Percentiles rank a stretch among this genome's conserved stretches.
phyloP scores from a whole-genome alignment of 1,139 yeast genomes.

The Saccharomyces hybrid region DNA sequence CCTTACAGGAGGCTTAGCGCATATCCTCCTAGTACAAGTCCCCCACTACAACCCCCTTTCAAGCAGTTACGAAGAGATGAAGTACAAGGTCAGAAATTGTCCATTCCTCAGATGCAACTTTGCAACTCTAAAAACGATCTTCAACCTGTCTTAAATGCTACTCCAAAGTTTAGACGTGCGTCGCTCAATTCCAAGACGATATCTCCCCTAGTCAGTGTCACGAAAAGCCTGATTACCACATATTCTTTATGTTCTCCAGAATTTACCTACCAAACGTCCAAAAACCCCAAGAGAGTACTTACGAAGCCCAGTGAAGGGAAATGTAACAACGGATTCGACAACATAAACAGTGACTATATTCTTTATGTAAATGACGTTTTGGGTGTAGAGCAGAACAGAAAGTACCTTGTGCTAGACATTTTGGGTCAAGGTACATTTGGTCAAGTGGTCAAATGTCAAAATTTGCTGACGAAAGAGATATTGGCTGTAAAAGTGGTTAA shows the following conservation, averaged over 20 bases:
- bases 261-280: conserved; percentile 74
- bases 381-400: conserved; percentile 80
- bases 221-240: conserved; percentile 69
- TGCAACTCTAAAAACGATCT: conserved; percentile 39
- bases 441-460: conserved; percentile 96
- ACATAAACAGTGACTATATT: conserved; percentile 83
- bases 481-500: conserved; percentile 94
- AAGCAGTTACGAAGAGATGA: conserved; percentile 20
- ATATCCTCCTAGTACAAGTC: conserved; percentile 21
- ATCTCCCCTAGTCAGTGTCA: conserved; percentile 77
- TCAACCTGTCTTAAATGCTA: conserved; percentile 52
- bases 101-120: conserved; percentile 25
- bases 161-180: conserved; percentile 75
- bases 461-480: conserved; percentile 75
- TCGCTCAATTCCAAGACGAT: conserved; percentile 69
- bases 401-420: conserved; percentile 81
- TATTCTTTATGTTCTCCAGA: conserved; percentile 82
- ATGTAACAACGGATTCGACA: conserved; percentile 78
- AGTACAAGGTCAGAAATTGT: conserved; percentile 9
- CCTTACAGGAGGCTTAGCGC: conserved; percentile 28
- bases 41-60: conserved; percentile 19
- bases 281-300: conserved; percentile 83
- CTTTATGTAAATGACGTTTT: conserved; percentile 88
- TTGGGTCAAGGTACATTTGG: conserved; percentile 98
- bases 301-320: conserved; percentile 89